phyloP scores from a whole-genome alignment of 441 rosid genomes.

The Melastoma candidum region DNA sequence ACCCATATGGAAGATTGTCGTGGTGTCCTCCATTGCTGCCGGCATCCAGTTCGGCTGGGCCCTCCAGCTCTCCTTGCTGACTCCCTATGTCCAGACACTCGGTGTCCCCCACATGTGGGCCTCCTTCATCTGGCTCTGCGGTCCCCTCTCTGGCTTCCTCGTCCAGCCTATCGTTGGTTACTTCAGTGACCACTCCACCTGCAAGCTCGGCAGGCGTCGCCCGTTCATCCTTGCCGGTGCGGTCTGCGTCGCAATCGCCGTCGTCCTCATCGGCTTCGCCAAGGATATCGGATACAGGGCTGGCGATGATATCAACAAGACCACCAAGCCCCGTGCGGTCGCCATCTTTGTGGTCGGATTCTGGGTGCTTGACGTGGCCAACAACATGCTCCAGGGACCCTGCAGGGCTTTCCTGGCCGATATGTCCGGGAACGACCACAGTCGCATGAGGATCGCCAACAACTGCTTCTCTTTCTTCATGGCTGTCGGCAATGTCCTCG shows the following conservation, averaged over 20 bases:
- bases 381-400: conserved; percentile 32
- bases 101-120: conserved; percentile 92
- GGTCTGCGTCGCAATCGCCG: conserved; percentile 45
- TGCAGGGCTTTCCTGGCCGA: no score
- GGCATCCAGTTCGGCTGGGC: conserved; percentile 98
- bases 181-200: conserved; percentile 69
- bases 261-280: conserved; percentile 73
- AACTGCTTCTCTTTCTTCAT: no score
- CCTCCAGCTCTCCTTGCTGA: conserved; percentile 69
- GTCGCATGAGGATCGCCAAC: no score
- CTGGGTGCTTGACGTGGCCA: conserved; percentile 92
- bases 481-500: no score
- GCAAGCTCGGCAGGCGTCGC: conserved; percentile 84
- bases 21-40: conserved; percentile 5
- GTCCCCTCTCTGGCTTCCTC: conserved; percentile 83
- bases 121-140: conserved; percentile 88
- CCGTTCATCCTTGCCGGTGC: conserved; percentile 74
- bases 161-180: conserved; percentile 92
- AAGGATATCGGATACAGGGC: conserved; percentile 60
- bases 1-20: no score
- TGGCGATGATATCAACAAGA: conserved; percentile 35
- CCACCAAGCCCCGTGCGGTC: conserved; percentile 53
- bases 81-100: conserved; percentile 82
- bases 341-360: conserved; percentile 69
- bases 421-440: no score